Percentiles rank a stretch among this genome's conserved stretches.
Evolutionary conservation across 2,329 filamentous ascomycete genomes (phyloP).

Genomic region (Penicillium psychrosexuale): DNA sequence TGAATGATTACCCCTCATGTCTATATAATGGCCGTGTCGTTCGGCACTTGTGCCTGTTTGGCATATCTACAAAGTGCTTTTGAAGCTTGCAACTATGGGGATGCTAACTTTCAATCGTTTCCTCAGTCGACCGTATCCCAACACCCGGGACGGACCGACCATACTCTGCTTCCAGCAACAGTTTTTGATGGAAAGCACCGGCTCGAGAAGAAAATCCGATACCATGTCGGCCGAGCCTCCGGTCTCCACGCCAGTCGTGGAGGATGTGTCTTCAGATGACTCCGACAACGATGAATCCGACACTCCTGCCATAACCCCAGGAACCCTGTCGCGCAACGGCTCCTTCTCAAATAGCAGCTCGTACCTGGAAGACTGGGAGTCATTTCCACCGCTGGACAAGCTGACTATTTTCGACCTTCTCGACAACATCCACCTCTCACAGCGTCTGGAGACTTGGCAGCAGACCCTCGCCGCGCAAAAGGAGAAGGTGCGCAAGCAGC

Average conservation of each 20-base stretch:
- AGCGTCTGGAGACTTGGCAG: constrained; percentile 88
- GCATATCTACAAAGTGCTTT: background rate
- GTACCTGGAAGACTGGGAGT: constrained; percentile 86
- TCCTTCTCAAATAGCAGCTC: constrained; percentile 82
- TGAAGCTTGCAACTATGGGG: constrained; percentile 25
- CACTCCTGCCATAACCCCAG: constrained; percentile 31
- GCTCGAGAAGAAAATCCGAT: constrained; percentile 24
- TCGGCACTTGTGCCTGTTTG: background rate
- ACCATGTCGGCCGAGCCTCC: constrained; percentile 23
- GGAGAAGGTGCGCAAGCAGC: constrained; percentile 77
- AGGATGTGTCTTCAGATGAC: constrained; percentile 29
- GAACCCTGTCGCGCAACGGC: constrained; percentile 65
- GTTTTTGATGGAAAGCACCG: constrained; percentile 33
- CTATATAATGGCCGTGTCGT: background rate
- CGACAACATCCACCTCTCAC: constrained; percentile 84
- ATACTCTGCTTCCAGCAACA: constrained; percentile 39
- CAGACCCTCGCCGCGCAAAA: constrained; percentile 77
- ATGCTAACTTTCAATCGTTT: constrained; percentile 41
- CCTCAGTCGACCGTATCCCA: constrained; percentile 36
- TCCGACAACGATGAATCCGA: constrained; percentile 28
- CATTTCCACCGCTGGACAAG: constrained; percentile 82
- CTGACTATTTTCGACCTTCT: constrained; percentile 89
- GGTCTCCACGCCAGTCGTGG: constrained; percentile 24
- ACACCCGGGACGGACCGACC: constrained; percentile 35
- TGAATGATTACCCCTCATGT: background rate